Base-by-base conservation (phyloP, 139 green algal genomes). In the Diplosphaera chodatii region DNA sequence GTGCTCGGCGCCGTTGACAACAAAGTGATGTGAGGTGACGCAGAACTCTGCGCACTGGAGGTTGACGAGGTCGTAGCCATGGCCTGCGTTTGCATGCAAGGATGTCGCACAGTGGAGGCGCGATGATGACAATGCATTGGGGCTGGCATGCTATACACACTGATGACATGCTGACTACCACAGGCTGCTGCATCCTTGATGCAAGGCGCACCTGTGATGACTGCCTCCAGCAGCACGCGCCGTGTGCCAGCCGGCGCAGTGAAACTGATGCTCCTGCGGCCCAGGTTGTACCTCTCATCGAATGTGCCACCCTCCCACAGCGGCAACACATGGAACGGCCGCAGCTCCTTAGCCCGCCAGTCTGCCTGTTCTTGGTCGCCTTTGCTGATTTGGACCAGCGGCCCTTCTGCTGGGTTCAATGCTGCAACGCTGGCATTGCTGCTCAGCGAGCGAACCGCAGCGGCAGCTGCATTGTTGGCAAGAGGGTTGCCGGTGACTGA, bases 1-100 rank as follows among this genome's bases (percentile, higher is more conserved):
- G 25, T 73, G 66, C 68, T 83, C 63, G 2, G 55, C 22, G 20
- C 81, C 81, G 32, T 89, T 87, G 33, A 89, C 69, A 6, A 6
- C 55, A 25, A 83, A 78, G 62, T 75, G 63, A 67, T 87, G 80
- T 3, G 33, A 73, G 21, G 77, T 85, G 23, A 70, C 48, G 55
- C 79, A 89, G 70, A 89, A 89, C 72, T 89, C 84, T 0, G 77
- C 81, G 66, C 83, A 88, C 40, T 59, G 48, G 13, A 25, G 18
- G 23, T 76, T 65, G 31, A 69, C 63, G 13, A 73, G 41, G 28
- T 86, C 80, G 8, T 63, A 72, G n/a, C 82, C 82, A 63, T 88
- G 83, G 0, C 83, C 83, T 78, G 73, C 73, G n/a, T n/a, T n/a
- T n/a, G n/a, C n/a, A n/a, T n/a, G n/a, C n/a, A n/a, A n/a, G n/a